Base-by-base conservation (phyloP, 1,139 yeast genomes). In the Yamadazyma aaseri region DNA sequence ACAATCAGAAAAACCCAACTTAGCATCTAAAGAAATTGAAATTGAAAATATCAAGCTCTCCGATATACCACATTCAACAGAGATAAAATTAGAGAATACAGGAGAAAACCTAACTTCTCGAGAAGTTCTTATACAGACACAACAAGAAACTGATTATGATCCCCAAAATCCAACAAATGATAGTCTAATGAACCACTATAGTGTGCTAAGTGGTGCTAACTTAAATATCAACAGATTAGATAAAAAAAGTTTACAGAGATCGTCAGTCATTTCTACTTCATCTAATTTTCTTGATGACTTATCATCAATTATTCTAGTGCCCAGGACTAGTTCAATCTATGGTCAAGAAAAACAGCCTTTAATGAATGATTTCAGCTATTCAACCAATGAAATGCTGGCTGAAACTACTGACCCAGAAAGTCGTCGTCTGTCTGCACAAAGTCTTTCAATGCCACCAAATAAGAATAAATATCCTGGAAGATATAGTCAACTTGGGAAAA, bases 231-330 rank as follows among this genome's bases (percentile, higher is more conserved):
- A n/a, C n/a, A n/a, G n/a, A n/a, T n/a, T n/a, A n/a, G n/a, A n/a
- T n/a, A n/a, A n/a, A n/a, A n/a, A n/a, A n/a, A n/a, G n/a, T n/a
- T n/a, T n/a, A n/a, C n/a, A n/a, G n/a, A n/a, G n/a, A n/a, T n/a
- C n/a, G n/a, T n/a, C n/a, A n/a, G n/a, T n/a, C n/a, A n/a, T 13
- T 4, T 31, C 33, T 5, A 14, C 29, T 9, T 31, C 20, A n/a
- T 26, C 34, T 3, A 26, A 35, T 24, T 28, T 38, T 3, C 33
- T 38, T 5, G 34, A 31, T 14, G 41, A 38, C 12, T 27, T 38
- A n/a, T 38, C 38, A 6, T 30, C 39, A 2, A 28, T 34, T 5
- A 14, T 28, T 17, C 14, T 29, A 7, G 31, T 20, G 9, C 26
- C 26, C 5, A 16, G 12, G 14, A 5, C 6, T 11, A 17, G 16